Evolutionary conservation across 73 alveolate species (phyloP).

Genomic region (Blepharisma stoltei): DNA sequence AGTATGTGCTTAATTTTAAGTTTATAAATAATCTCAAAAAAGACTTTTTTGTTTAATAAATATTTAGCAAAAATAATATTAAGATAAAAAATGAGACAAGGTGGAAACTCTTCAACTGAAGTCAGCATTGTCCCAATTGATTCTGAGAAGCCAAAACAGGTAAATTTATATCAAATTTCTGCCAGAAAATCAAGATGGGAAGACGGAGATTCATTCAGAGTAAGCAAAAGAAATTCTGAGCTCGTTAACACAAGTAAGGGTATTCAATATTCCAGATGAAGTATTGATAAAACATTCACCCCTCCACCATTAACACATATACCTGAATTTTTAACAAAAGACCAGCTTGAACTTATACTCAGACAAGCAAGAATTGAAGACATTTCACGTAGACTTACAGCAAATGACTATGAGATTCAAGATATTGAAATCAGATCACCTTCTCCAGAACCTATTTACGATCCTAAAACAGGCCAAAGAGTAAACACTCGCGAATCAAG

Average conservation of each 20-base stretch:
- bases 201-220: conserved; percentile 22
- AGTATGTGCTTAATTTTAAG: too few species aligned
- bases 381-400: conserved; percentile 76
- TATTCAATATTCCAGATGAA: conserved; percentile 2
- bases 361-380: conserved; percentile 92
- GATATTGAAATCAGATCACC: conserved; percentile 96
- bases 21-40: too few species aligned
- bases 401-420: conserved; percentile 77
- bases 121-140: not conserved
- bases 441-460: conserved; percentile 97
- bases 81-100: not conserved
- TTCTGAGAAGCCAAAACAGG: not conserved
- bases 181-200: conserved; percentile 19
- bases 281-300: conserved; percentile 43
- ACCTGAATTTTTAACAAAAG: conserved; percentile 46
- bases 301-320: conserved; percentile 59
- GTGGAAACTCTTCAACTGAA: not conserved
- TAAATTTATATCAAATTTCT: too few species aligned
- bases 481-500: conserved; percentile 89
- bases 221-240: not conserved
- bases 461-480: conserved; percentile 83
- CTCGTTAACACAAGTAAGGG: not conserved
- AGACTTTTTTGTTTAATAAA: too few species aligned
- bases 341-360: conserved; percentile 67
- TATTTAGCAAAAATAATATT: not conserved